Evolutionary conservation across 2,329 filamentous ascomycete genomes (phyloP), one percentile per base, ranked within the genome.

Genomic region (Furcasterigmium sp.): DNA sequence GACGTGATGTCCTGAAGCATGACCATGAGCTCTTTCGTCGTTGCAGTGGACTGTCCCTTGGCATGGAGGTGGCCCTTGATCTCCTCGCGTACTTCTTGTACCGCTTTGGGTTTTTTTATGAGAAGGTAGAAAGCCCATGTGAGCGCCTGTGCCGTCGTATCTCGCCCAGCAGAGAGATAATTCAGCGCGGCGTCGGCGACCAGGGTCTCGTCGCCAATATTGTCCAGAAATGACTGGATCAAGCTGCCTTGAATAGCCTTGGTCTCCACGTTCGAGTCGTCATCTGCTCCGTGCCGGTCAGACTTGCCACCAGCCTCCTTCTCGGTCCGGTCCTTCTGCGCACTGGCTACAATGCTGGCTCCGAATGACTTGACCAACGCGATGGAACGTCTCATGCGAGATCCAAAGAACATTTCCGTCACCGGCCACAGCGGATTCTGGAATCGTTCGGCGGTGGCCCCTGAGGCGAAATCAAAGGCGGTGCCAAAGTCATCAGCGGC

Each of bases 131-230:
- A 70, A 1, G 74, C 72, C 81, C 81, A 85, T 1, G 80, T 82
- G 10, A 85, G 60, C 2, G 76, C 76, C 52, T 85, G 80, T 0
- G 80, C 80, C 7, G 79, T 80, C 1, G 81, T 84, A 53, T 85
- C 81, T 44, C 80, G 67, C 14, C 80, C 76, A 0, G 81, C 81
- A 1, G 79, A 83, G 9, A 84, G 73, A 53, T 82, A 85, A 51
- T 83, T 85, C 11, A 85, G 63, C 0, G 80, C 81, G 3, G 81
- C 75, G 55, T 84, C 80, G 8, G 80, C 77, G 7, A 83, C 79
- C 18, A 77, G 62, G n/a, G 70, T 56, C 21, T 74, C 68, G 44
- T 81, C 69, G 1, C 65, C 65, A 26, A 84, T 73, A 2, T 72
- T 63, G 38, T 80, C 74, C 1, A 84, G 65, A 1, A 85, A 59